A percentile compares a stretch with the other conserved stretches of the same genome.
phyloP scores from a whole-genome alignment of 192 early-diverging fungal genomes.

The Paraglomus brasilianum region DNA sequence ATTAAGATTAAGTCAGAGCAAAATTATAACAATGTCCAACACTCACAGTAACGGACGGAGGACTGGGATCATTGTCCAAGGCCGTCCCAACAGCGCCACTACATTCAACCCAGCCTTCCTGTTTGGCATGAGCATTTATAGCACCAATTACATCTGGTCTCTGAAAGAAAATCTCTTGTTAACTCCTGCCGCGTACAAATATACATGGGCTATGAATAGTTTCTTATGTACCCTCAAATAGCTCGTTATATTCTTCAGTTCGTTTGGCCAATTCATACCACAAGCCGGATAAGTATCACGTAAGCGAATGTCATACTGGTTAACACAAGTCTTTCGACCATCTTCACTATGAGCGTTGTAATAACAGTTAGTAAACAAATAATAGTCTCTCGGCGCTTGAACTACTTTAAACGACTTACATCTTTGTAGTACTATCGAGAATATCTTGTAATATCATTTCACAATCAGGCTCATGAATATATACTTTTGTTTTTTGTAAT shows the following conservation, averaged over 20 bases:
- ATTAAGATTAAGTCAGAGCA: not conserved
- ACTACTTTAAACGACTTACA: not conserved
- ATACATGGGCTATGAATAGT: not conserved
- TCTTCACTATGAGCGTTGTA: constrained; percentile 23
- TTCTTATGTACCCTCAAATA: constrained; percentile 52
- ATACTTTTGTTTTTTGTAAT: no score
- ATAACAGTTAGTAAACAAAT: not conserved
- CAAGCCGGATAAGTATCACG: constrained; percentile 46
- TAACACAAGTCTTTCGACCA: constrained; percentile 43
- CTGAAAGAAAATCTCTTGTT: constrained; percentile 35
- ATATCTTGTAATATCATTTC: not conserved
- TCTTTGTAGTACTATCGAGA: not conserved
- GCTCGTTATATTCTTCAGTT: constrained; percentile 40
- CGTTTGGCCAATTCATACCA: constrained; percentile 56
- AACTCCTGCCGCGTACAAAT: not conserved
- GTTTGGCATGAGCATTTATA: constrained; percentile 51
- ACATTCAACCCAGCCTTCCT: constrained; percentile 66
- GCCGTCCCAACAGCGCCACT: constrained; percentile 41
- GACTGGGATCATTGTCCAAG: constrained; percentile 50
- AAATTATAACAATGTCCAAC: not conserved
- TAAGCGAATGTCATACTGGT: constrained; percentile 58
- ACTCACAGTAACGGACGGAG: constrained; percentile 59
- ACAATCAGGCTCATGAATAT: no score
- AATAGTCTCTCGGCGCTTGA: not conserved
- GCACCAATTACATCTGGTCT: constrained; percentile 49